phyloP scores from a whole-genome alignment of 2,329 filamentous ascomycete genomes.

The Stagonosporopsis chrysanthemi region DNA sequence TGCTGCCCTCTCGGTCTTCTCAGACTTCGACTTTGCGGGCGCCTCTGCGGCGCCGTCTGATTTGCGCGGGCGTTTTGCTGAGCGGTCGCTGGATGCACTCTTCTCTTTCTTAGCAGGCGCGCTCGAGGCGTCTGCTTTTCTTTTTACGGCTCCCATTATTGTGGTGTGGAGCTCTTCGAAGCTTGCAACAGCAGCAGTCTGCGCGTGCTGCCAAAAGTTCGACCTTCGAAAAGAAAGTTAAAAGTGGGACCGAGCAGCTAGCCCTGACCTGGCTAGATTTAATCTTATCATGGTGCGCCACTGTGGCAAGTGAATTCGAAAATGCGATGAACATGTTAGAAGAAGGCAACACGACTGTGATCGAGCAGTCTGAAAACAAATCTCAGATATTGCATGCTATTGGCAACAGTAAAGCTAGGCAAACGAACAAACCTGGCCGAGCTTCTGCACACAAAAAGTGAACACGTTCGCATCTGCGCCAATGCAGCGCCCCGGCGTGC shows the following conservation, averaged over 20 bases:
- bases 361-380: too few species aligned
- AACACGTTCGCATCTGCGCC: too few species aligned
- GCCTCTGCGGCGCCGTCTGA: slow-evolving; percentile 40
- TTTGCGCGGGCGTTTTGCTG: slow-evolving; percentile 49
- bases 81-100: slow-evolving; percentile 37
- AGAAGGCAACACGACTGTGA: too few species aligned
- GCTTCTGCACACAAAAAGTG: too few species aligned
- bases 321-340: not conserved
- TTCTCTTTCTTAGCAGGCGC: slow-evolving; percentile 44
- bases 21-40: slow-evolving; percentile 40
- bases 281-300: not conserved
- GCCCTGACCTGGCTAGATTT: not conserved
- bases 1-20: slow-evolving; percentile 32
- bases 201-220: slow-evolving; percentile 27
- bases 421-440: too few species aligned
- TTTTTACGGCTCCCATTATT: slow-evolving; percentile 56
- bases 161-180: slow-evolving; percentile 18
- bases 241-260: slow-evolving; percentile 25
- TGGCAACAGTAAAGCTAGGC: too few species aligned
- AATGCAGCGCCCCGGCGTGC: not conserved
- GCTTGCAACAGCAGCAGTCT: slow-evolving; percentile 22
- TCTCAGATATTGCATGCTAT: too few species aligned
- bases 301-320: not conserved
- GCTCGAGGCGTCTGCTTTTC: slow-evolving; percentile 52
- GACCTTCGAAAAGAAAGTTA: slow-evolving; percentile 29